These are phyloP conservation scores for Colletotrichum spaethianum DNA, from an alignment of 2,329 filamentous ascomycete species.

Conservation along the genomic window DNA sequence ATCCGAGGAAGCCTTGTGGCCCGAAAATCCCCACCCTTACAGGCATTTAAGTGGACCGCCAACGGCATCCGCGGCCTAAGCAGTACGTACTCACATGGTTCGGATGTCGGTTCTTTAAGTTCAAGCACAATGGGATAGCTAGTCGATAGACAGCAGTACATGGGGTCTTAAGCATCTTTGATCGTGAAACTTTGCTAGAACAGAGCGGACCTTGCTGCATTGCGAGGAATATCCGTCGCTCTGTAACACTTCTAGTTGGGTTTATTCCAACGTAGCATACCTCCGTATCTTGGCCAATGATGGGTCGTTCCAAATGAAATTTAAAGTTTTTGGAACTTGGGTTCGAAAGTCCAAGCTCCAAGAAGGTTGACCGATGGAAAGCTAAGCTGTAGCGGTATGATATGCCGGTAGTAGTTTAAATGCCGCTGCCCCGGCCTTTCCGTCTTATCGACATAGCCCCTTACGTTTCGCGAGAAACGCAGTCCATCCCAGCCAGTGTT, in stretches of 20 bases:
- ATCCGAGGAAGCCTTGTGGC: too few species aligned
- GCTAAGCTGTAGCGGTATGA: not conserved
- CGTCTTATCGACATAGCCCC: not conserved
- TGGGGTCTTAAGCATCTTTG: not conserved
- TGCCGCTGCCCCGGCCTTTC: not conserved
- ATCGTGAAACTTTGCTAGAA: not conserved
- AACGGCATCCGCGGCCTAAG: not conserved
- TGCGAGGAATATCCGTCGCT: too few species aligned
- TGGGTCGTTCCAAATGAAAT: not conserved
- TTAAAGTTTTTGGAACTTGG: not conserved
- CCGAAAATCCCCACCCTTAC: not conserved
- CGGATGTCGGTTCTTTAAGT: not conserved
- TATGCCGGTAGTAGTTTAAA: not conserved
- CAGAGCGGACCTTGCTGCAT: not conserved
- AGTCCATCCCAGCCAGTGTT: not conserved
- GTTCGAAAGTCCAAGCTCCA: not conserved
- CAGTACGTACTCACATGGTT: too few species aligned
- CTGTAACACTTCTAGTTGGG: too few species aligned
- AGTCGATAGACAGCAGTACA: not conserved
- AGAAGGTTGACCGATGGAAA: not conserved
- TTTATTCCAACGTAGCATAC: not conserved
- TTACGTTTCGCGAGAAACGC: not conserved
- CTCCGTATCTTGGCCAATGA: not conserved
- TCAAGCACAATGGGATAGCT: too few species aligned
- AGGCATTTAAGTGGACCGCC: not conserved